Conservation (phyloP, 179 eudicot species). For the Beta corolliflora region DNA sequence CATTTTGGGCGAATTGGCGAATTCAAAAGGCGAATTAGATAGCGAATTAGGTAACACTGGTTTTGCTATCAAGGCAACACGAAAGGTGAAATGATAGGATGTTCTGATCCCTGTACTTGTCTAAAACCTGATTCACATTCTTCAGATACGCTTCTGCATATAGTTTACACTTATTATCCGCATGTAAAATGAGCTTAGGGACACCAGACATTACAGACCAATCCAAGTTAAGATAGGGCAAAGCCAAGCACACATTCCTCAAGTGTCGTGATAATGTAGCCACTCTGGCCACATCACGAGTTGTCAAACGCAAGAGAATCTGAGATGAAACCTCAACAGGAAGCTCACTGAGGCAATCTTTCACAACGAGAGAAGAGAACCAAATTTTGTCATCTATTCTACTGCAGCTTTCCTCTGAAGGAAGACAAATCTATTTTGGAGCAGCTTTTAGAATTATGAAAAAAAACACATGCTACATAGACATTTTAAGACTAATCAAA, state of each 20-base stretch:
- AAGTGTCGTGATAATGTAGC: neutral
- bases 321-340: no score
- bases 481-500: no score
- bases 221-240: neutral
- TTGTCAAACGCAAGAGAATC: neutral
- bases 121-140: neutral
- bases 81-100: no score
- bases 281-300: slow-evolving; percentile 7
- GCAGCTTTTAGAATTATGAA: no score
- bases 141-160: neutral
- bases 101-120: no score
- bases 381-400: neutral
- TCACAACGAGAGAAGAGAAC: neutral
- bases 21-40: no score
- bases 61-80: no score
- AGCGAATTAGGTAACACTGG: no score
- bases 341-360: slow-evolving; percentile 5
- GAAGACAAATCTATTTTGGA: no score
- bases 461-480: no score
- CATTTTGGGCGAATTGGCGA: no score
- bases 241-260: neutral
- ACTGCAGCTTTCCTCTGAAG: neutral
- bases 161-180: neutral
- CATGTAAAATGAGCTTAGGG: neutral
- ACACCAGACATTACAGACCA: neutral